Evolutionary conservation across 1,139 yeast species (phyloP), one percentile per base, ranked within the genome.

Genomic region (Zygosaccharomyces sapae): DNA sequence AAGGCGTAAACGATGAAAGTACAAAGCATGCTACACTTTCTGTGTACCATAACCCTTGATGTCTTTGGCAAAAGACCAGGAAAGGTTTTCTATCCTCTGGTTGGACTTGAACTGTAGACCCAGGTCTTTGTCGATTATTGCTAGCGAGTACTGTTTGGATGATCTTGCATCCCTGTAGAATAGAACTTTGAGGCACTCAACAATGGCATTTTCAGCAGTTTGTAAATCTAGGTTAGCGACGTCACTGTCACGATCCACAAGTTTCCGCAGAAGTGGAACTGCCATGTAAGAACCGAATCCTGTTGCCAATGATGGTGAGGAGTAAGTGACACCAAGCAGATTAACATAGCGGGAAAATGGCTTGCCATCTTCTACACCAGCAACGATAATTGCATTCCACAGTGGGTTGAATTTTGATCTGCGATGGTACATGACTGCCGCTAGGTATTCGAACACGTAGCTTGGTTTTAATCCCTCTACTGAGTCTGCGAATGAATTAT

Each of bases 251-350:
- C 74, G 72, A 49, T 90, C 95, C 42, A 86, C 87, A 52, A 84
- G 75, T 65, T 86, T 81, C 71, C 99, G 83, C 66, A 94, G 76
- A 57, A 94, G 72, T 31, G 99, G 99, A 38, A 89, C 71, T 3
- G 98, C 98, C 68, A 94, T 75, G 68, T 94, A 92, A 9, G 95
- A 84, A 49, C 98, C 99, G 67, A 90, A 92, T 1, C 99, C 99
- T 1, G 98, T 90, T 43, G 97, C 96, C 53, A 94, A 72, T 3
- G 95, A 77, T 30, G 96, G 95, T 0, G 97, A 77, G 6, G 87
- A 78, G 68, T 86, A 94, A 0, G 95, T 79, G 18, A 90, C 96
- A 41, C 99, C 99, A 50, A 89, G 76, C 53, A 94, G 74, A 67
- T 94, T 97, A 41, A 89, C 95, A 63, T 86, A 90, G 56, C 83